phyloP scores from a whole-genome alignment of 306 rosid genomes.

The Cyclanthera cordifolia region DNA sequence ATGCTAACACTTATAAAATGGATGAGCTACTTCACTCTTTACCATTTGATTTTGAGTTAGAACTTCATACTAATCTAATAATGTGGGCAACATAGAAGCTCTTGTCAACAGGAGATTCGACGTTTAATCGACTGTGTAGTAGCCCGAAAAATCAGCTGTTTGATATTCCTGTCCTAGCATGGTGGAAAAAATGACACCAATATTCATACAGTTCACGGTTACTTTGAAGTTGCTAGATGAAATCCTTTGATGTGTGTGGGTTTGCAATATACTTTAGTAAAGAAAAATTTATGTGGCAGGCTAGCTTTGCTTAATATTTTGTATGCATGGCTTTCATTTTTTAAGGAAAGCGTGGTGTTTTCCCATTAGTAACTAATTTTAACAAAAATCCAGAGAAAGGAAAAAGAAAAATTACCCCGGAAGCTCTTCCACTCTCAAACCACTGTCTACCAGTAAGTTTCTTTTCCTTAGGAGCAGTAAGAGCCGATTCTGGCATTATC shows the following conservation, averaged over 20 bases:
- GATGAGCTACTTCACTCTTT: too few relatives aligned
- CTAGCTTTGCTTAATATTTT: too few relatives aligned
- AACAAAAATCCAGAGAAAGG: neutral
- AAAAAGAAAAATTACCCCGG: conserved; percentile 29
- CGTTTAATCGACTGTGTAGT: neutral
- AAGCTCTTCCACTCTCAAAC: conserved; percentile 88
- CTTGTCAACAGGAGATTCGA: neutral
- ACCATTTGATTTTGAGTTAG: too few relatives aligned
- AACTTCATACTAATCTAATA: too few relatives aligned
- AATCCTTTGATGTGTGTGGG: too few relatives aligned
- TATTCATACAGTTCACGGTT: neutral
- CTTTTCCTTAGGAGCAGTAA: conserved; percentile 84
- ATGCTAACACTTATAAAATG: too few relatives aligned
- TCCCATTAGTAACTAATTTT: too few relatives aligned
- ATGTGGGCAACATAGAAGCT: neutral
- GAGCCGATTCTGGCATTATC: conserved; percentile 92
- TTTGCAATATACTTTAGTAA: too few relatives aligned
- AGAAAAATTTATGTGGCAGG: too few relatives aligned
- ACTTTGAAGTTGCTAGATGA: too few relatives aligned
- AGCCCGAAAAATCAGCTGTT: neutral
- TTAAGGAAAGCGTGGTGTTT: too few relatives aligned
- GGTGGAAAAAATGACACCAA: neutral
- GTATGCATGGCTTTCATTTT: too few relatives aligned
- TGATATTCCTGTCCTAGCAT: neutral
- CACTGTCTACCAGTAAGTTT: conserved; percentile 86